Base-by-base conservation (phyloP, 1,139 yeast genomes). In the Debaryomyces coudertii region DNA sequence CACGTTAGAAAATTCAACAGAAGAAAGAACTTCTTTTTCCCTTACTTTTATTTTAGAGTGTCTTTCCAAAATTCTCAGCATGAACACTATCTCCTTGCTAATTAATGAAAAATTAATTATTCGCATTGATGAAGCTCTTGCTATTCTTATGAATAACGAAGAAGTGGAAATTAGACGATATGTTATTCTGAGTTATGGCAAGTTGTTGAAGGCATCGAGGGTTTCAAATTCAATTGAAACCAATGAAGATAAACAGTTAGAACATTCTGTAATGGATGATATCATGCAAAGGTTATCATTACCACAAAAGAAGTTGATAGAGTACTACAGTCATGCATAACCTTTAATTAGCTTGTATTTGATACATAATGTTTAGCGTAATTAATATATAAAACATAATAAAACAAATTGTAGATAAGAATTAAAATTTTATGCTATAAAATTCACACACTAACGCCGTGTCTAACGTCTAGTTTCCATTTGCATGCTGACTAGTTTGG, bases 131-230 rank as follows among this genome's bases (percentile, higher is more conserved):
- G 52, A 53, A 0, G 55, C 57, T 1, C 56, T 75, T 11, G 56
- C 58, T 36, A 53, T 50, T 9, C 65, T 59, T 42, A 53, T 77
- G 42, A 53, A 58, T 11, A 62, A 66, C 47, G 60, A 57, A 1
- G 68, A 66, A 18, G 75, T 75, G 7, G 76, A 71, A 34, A 58
- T 76, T 6, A 61, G 82, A 50, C 62, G 79, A 47, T 52, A 59
- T 18, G 73, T 73, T 0, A 66, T 75, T 9, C 64, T 74, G 40
- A 65, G 68, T n/a, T 79, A 75, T 49, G 75, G 79, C 4, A 63
- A 59, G 40, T 47, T 73, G 39, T 47, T 69, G 38, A 62, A 56
- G 39, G 62, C 66, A 2, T 53, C 59, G 1, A 50, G 56, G 25
- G 23, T 38, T 20, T 31, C 47, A 8, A 44, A 43, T 38, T 20